Base-by-base conservation (phyloP, 2,329 filamentous ascomycete genomes). In the Cytospora piceae region DNA sequence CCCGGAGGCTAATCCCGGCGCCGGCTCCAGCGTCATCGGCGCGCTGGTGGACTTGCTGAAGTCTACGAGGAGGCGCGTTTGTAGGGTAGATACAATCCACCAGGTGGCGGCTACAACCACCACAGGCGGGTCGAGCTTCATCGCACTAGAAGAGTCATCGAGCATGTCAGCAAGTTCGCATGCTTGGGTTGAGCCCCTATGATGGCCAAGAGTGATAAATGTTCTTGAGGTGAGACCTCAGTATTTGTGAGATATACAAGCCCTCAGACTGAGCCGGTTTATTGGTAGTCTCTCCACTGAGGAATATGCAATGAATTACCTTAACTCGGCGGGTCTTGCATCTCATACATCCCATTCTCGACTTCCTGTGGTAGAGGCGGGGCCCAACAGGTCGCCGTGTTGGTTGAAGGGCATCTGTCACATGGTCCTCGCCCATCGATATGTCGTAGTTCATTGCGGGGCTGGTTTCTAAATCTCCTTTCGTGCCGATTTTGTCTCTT, bases 361-460 rank as follows among this genome's bases (percentile, higher is more conserved):
- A 75, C 68, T 76, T 75, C 64, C 71, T 74, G 65, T 76, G 74
- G 56, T 75, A 76, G 24, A 76, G 68, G 52, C 74, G 67, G 29
- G 71, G 71, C 12, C 67, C 71, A 37, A 65, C 63, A 24, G 39
- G 39, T 24, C 64, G 66, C 11, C 59, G 63, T 24, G 61, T 46
- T 27, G 29, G 61, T 32, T 53, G 55, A 2, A 61, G 37, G 24
- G 53, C 24, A 22, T 34, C 32, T 3, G 49, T 52, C 22, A 39
- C 49, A 46, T 6, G n/a, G 15, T 49, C 32, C 15, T 42, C 56
- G 34, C 56, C n/a, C 59, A 66, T 60, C 27, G 27, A n/a, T 24
- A 46, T 34, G 32, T 64, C 61, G 39, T 64, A 39, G 42, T 57
- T 56, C 39, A 34, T 58, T 52, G 37, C 52, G 49, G 37, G 52